Conservation (phyloP, 2,329 filamentous ascomycete species). For the Biscogniauxia sp. region DNA sequence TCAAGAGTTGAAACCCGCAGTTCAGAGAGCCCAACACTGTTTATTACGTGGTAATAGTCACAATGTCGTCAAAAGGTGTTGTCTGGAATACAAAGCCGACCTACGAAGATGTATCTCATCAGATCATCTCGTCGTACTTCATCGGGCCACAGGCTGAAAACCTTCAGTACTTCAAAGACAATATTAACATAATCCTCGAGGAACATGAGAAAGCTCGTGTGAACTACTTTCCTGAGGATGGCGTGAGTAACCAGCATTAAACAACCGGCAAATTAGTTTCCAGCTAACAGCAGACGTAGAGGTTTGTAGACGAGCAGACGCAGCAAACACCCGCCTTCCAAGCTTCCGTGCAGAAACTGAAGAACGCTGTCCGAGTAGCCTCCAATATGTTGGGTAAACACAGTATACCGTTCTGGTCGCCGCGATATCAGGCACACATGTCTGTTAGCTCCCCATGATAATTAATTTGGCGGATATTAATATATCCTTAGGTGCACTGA, state of each 20-base stretch:
- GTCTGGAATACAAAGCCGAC: slow-evolving; percentile 9
- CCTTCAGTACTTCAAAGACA: slow-evolving; percentile 37
- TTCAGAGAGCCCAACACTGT: background rate
- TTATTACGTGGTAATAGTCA: background rate
- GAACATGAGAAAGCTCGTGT: slow-evolving; percentile 33
- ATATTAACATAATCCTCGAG: slow-evolving; percentile 40
- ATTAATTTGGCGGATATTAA: slow-evolving; percentile 1
- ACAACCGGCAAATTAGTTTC: background rate
- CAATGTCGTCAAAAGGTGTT: slow-evolving; percentile 9
- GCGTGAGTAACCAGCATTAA: slow-evolving; percentile 23
- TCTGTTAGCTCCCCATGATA: slow-evolving; percentile 19
- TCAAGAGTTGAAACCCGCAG: background rate
- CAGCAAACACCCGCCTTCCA: slow-evolving; percentile 36
- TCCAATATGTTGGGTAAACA: slow-evolving; percentile 39
- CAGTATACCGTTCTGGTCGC: slow-evolving; percentile 46
- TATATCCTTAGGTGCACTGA: slow-evolving; percentile 31
- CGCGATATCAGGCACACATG: slow-evolving; percentile 48
- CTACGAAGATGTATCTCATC: slow-evolving; percentile 26
- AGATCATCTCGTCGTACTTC: slow-evolving; percentile 40
- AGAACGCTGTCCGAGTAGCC: slow-evolving; percentile 34
- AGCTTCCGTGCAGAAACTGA: slow-evolving; percentile 33
- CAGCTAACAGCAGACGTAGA: slow-evolving; percentile 12
- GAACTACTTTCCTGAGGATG: slow-evolving; percentile 37
- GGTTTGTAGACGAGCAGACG: slow-evolving; percentile 37
- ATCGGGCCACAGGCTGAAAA: slow-evolving; percentile 44